Percentiles rank a stretch among this genome's conserved stretches.
Evolutionary conservation across 2,329 filamentous ascomycete genomes (phyloP).

Genomic region (Colletotrichum sp.): DNA sequence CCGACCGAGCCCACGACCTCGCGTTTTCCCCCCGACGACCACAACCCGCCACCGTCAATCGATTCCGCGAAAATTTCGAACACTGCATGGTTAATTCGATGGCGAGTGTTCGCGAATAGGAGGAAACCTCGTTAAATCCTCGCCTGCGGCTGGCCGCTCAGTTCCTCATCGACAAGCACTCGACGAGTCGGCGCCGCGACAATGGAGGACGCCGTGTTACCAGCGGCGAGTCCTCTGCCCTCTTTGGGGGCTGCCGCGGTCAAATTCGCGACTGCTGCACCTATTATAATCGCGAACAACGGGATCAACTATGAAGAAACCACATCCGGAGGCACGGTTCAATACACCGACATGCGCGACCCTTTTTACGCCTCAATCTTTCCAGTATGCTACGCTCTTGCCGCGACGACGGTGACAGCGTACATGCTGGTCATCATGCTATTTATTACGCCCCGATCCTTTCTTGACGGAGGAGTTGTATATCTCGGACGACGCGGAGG

Average conservation of each 20-base stretch:
- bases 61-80: neutral
- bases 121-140: conserved; percentile 18
- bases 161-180: conserved; percentile 22
- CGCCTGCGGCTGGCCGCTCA: conserved; percentile 30
- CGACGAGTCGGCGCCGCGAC: conserved; percentile 29
- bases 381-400: conserved; percentile 91
- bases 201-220: conserved; percentile 26
- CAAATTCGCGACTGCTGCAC: conserved; percentile 40
- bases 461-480: conserved; percentile 84
- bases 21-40: conserved; percentile 3
- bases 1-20: conserved; percentile 12
- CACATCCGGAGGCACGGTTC: conserved; percentile 29
- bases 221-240: conserved; percentile 22
- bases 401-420: conserved; percentile 86
- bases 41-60: neutral
- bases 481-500: conserved; percentile 76
- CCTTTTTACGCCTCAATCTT: conserved; percentile 95
- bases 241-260: conserved; percentile 18
- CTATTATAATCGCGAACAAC: conserved; percentile 46
- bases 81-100: conserved; percentile 30
- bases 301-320: conserved; percentile 44
- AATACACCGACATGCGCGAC: conserved; percentile 72
- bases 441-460: conserved; percentile 92
- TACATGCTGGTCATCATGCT: conserved; percentile 95
- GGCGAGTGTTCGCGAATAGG: conserved; percentile 32